These are phyloP conservation scores for Coffea humblotiana DNA, from an alignment of 305 asterid genomes.

Conservation along the genomic window DNA sequence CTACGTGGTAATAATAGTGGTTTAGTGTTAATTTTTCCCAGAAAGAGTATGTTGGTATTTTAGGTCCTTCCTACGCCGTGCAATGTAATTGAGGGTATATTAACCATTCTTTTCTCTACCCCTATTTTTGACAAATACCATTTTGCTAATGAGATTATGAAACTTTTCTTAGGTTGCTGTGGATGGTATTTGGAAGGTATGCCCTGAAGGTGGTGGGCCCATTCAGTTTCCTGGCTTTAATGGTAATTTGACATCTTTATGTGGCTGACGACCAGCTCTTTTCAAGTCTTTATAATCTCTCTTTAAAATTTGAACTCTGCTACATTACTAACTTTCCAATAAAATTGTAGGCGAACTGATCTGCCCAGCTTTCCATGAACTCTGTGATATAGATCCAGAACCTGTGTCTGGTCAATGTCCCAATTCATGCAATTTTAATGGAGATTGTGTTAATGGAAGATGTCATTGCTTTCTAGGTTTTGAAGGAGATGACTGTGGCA, in stretches of 20 bases:
- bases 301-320: background rate
- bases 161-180: conserved; percentile 71
- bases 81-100: background rate
- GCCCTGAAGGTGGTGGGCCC: conserved; percentile 91
- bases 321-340: background rate
- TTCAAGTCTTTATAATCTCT: background rate
- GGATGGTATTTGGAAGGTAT: conserved; percentile 85
- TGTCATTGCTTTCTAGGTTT: conserved; percentile 92
- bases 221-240: conserved; percentile 80
- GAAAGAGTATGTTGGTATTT: background rate
- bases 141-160: background rate
- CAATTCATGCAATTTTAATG: conserved; percentile 75
- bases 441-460: conserved; percentile 85
- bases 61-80: background rate
- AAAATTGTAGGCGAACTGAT: conserved; percentile 68
- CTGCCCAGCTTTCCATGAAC: conserved; percentile 94
- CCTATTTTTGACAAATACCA: background rate
- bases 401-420: conserved; percentile 76
- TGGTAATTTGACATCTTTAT: conserved; percentile 40
- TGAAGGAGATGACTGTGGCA: conserved; percentile 66
- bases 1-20: background rate
- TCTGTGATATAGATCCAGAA: conserved; percentile 66
- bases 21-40: background rate
- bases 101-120: background rate
- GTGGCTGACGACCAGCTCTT: background rate